Percentiles rank a stretch among this genome's conserved stretches.
These are phyloP conservation scores for Zygosaccharomyces pseudorouxii DNA, from an alignment of 805 yeast genomes.

Conservation along the genomic window DNA sequence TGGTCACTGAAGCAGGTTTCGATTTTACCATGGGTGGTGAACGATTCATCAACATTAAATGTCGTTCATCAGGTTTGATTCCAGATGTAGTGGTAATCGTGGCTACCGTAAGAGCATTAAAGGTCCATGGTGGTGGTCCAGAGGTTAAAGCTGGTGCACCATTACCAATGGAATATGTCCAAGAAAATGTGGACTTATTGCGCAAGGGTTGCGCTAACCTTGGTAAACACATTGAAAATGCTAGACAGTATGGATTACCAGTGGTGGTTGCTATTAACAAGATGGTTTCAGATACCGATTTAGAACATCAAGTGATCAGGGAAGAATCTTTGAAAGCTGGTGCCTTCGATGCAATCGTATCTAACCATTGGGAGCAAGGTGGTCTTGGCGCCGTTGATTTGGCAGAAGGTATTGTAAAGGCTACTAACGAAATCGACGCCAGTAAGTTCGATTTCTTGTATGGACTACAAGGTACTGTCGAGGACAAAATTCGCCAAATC, in stretches of 20 bases:
- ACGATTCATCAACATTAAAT: conserved; percentile 75
- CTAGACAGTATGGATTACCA: conserved; percentile 66
- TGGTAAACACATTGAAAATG: conserved; percentile 72
- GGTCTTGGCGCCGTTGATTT: conserved; percentile 74
- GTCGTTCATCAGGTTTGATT: conserved; percentile 71
- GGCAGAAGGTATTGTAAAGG: conserved; percentile 65
- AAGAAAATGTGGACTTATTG: conserved; percentile 67
- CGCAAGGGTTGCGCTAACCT: conserved; percentile 67
- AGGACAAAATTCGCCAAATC: conserved; percentile 60
- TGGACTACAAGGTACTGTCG: conserved; percentile 55
- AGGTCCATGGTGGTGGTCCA: conserved; percentile 86
- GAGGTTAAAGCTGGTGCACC: conserved; percentile 83
- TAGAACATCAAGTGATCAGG: conserved; percentile 63
- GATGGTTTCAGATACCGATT: conserved; percentile 66
- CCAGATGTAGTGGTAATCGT: conserved; percentile 79
- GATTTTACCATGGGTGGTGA: conserved; percentile 93
- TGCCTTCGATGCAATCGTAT: conserved; percentile 71
- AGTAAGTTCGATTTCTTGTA: conserved; percentile 51
- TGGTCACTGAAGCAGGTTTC: conserved; percentile 84
- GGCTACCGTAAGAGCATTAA: conserved; percentile 80
- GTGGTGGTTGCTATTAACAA: conserved; percentile 80
- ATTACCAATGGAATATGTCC: conserved; percentile 65
- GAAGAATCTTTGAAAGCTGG: conserved; percentile 71
- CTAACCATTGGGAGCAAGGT: conserved; percentile 86
- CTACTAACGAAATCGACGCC: conserved; percentile 45